Conservation (phyloP, 106 monocot genomes). For the Iris macrosiphon region DNA sequence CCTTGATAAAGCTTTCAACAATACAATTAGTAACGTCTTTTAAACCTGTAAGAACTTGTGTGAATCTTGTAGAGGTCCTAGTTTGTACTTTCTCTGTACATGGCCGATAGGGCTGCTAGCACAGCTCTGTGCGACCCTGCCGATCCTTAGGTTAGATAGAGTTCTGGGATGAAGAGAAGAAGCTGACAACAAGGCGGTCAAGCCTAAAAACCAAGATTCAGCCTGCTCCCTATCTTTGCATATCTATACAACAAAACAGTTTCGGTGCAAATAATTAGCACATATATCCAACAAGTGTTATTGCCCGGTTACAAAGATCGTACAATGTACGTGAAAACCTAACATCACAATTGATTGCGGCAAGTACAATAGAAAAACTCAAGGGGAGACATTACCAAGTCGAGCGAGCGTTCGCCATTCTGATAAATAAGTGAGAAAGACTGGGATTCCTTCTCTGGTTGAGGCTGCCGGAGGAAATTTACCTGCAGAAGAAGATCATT, state of each 20-base stretch:
- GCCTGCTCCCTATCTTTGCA: conserved; percentile 85
- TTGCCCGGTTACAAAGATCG: no score
- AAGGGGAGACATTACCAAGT: conserved; percentile 38
- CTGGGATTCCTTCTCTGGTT: conserved; percentile 45
- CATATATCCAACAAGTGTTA: no score
- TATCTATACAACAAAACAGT: conserved; percentile 44
- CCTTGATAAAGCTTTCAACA: background rate
- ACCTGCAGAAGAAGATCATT: conserved; percentile 32
- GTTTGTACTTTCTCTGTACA: conserved; percentile 29
- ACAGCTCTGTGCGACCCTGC: conserved; percentile 32
- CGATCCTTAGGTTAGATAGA: conserved; percentile 22
- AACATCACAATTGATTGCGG: background rate
- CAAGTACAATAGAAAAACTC: background rate
- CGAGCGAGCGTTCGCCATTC: conserved; percentile 60
- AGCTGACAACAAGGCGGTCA: conserved; percentile 37
- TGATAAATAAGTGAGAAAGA: conserved; percentile 69
- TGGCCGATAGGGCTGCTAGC: conserved; percentile 33
- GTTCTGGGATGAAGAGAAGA: conserved; percentile 31
- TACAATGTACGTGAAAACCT: no score
- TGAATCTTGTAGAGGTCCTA: conserved; percentile 21
- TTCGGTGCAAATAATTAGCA: no score
- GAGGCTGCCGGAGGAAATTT: conserved; percentile 57
- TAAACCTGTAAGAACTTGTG: conserved; percentile 22
- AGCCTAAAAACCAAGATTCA: conserved; percentile 61
- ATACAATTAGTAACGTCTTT: background rate